Evolutionary conservation across 2,329 filamentous ascomycete genomes (phyloP).

Genomic region (Arthrobotrys conoides): DNA sequence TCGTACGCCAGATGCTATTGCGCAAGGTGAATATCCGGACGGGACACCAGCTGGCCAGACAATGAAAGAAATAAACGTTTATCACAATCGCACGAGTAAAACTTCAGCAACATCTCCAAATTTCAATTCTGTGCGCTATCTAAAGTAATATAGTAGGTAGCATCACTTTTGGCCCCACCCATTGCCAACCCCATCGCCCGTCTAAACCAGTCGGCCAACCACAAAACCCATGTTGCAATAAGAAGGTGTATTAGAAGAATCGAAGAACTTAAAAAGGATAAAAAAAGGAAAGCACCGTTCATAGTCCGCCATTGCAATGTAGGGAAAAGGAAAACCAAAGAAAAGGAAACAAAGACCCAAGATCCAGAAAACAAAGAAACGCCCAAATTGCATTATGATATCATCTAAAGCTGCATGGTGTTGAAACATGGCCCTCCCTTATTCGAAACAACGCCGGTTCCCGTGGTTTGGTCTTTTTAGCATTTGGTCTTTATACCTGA

Average conservation of each 20-base stretch:
- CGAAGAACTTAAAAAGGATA: constrained; percentile 28
- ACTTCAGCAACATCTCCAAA: constrained; percentile 11
- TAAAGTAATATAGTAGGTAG: constrained; percentile 14
- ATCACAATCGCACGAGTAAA: too few relatives aligned
- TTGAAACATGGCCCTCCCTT: constrained; percentile 62
- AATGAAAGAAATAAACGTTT: too few relatives aligned
- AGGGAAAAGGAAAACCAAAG: constrained; percentile 21
- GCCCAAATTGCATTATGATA: constrained; percentile 62
- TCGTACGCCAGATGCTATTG: too few relatives aligned
- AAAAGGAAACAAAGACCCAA: constrained; percentile 8
- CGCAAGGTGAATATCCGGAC: too few relatives aligned
- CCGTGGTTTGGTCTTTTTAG: constrained; percentile 31
- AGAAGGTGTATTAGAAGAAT: constrained; percentile 41
- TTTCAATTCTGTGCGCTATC: not conserved
- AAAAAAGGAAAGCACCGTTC: constrained; percentile 33
- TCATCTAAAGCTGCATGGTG: constrained; percentile 62
- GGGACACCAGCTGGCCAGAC: too few relatives aligned
- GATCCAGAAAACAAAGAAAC: constrained; percentile 40
- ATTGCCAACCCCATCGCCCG: not conserved
- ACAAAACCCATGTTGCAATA: constrained; percentile 16
- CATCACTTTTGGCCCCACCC: not conserved
- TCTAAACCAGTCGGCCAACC: not conserved
- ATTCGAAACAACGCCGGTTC: constrained; percentile 61
- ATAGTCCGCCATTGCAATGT: constrained; percentile 42
- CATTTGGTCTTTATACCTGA: constrained; percentile 47